These are phyloP conservation scores for Colletotrichum melonis DNA, from an alignment of 2,329 filamentous ascomycete species.

Conservation along the genomic window DNA sequence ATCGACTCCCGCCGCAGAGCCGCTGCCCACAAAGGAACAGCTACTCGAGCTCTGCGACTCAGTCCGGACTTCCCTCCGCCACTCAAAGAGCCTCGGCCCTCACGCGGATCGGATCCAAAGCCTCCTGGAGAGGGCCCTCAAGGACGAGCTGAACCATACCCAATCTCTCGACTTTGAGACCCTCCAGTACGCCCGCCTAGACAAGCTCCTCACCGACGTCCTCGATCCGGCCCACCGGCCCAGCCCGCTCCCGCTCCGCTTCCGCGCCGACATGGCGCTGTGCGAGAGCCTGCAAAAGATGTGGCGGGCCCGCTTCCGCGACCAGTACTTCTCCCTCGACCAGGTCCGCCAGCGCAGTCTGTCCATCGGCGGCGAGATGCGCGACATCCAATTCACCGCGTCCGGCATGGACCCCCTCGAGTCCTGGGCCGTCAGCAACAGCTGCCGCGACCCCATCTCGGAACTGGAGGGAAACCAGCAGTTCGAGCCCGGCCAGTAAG, in stretches of 20 bases:
- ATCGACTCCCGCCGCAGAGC: constrained; percentile 9
- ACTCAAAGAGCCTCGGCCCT: constrained; percentile 45
- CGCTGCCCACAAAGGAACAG: constrained; percentile 14
- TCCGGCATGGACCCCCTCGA: constrained; percentile 43
- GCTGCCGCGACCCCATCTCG: constrained; percentile 45
- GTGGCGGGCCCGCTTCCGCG: constrained; percentile 58
- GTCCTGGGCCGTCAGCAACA: constrained; percentile 51
- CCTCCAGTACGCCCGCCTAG: constrained; percentile 52
- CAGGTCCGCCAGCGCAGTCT: constrained; percentile 52
- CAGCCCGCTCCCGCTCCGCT: constrained; percentile 42
- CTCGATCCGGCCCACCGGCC: constrained; percentile 45
- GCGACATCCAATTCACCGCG: constrained; percentile 53
- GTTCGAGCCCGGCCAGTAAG: constrained; percentile 63
- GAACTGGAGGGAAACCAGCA: constrained; percentile 53
- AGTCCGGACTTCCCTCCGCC: constrained; percentile 49
- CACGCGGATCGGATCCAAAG: constrained; percentile 49
- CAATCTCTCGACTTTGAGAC: constrained; percentile 51
- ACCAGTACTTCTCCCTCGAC: constrained; percentile 59
- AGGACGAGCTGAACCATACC: constrained; percentile 49
- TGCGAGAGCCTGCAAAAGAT: constrained; percentile 53
- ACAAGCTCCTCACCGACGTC: constrained; percentile 57
- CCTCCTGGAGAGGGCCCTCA: constrained; percentile 52
- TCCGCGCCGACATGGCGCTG: constrained; percentile 47
- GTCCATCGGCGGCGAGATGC: constrained; percentile 50
- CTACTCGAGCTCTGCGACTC: constrained; percentile 56